Evolutionary conservation across 2,329 filamentous ascomycete genomes (phyloP).

Genomic region (Xylaria sp.): DNA sequence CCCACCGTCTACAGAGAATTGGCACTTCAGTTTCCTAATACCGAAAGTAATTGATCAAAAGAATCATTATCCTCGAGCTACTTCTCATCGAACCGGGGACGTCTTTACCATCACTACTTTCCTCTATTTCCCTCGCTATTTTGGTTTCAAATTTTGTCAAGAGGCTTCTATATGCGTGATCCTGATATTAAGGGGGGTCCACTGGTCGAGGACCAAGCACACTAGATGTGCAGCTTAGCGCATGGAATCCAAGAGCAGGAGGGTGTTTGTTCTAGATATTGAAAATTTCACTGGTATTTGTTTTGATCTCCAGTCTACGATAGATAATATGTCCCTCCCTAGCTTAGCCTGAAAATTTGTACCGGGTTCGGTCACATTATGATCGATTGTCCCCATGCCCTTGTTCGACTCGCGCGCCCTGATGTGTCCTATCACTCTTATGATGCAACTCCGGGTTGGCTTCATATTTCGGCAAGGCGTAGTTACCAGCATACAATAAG

Average conservation of each 20-base stretch:
- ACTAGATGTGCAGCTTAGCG: background rate
- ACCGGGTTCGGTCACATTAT: background rate
- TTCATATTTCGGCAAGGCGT: background rate
- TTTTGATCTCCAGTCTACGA: background rate
- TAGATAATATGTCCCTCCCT: background rate
- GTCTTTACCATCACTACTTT: too few relatives aligned
- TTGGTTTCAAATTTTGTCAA: background rate
- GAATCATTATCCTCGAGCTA: too few relatives aligned
- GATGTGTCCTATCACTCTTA: background rate
- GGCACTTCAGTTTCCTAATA: background rate
- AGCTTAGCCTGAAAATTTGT: background rate
- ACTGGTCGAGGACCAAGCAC: background rate
- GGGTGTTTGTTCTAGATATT: background rate
- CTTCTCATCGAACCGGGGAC: background rate
- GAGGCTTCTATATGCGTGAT: background rate
- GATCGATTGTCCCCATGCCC: background rate
- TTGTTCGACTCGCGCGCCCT: background rate
- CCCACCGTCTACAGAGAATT: background rate
- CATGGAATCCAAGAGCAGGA: background rate
- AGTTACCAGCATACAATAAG: background rate
- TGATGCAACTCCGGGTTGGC: background rate
- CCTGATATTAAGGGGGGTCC: background rate
- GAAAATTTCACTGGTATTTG: background rate
- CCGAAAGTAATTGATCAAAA: background rate
- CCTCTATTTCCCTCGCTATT: background rate